Conservation (phyloP, 2,329 filamentous ascomycete species). For the Sporothrix variecibatus region DNA sequence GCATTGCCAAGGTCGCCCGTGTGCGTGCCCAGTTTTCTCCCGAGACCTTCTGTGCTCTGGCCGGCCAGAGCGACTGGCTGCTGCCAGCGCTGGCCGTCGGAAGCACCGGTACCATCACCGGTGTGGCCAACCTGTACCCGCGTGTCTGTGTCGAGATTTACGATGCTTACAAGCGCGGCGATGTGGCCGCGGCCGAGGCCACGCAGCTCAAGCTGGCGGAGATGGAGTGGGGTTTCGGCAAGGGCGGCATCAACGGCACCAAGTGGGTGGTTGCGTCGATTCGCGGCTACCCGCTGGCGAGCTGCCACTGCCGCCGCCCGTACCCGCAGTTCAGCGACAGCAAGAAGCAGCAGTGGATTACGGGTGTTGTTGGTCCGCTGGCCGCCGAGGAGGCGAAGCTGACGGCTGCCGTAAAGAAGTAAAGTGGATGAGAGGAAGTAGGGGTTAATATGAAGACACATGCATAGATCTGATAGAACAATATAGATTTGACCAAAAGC, state of each 20-base stretch:
- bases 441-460: too few species aligned
- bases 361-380: slow-evolving; percentile 20
- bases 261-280: slow-evolving; percentile 61
- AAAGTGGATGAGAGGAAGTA: slow-evolving; percentile 33
- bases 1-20: slow-evolving; percentile 67
- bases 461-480: background rate
- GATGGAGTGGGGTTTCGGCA: slow-evolving; percentile 58
- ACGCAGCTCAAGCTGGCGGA: slow-evolving; percentile 54
- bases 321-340: slow-evolving; percentile 52
- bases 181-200: slow-evolving; percentile 49
- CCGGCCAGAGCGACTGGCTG: slow-evolving; percentile 71
- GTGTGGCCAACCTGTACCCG: slow-evolving; percentile 62
- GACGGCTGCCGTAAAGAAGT: background rate
- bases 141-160: slow-evolving; percentile 52
- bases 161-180: slow-evolving; percentile 50
- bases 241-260: slow-evolving; percentile 61
- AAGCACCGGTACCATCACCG: slow-evolving; percentile 59
- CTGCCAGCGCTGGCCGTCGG: slow-evolving; percentile 59
- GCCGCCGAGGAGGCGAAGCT: slow-evolving; percentile 17
- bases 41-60: slow-evolving; percentile 64
- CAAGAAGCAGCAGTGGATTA: slow-evolving; percentile 50
- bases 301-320: slow-evolving; percentile 55
- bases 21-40: slow-evolving; percentile 51
- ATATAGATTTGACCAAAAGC: slow-evolving; percentile 30
- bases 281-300: slow-evolving; percentile 53